phyloP scores from a whole-genome alignment of 148 eudicot species.

The Spergularia marina region DNA sequence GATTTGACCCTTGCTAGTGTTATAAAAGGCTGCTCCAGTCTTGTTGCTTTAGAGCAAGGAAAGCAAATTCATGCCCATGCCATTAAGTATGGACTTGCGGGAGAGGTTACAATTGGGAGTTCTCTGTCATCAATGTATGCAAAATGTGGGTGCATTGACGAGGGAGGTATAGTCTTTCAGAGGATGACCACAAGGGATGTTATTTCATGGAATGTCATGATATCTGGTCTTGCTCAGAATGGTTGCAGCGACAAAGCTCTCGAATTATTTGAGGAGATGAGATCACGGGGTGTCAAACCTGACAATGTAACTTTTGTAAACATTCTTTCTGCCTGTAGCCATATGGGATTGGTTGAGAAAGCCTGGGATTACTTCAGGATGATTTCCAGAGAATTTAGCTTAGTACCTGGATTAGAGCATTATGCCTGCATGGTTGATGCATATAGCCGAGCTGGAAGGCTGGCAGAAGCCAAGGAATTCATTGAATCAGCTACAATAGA shows the following conservation, averaged over 20 bases:
- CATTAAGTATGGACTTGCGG: constrained; percentile 49
- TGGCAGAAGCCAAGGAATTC: constrained; percentile 53
- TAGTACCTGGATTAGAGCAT: constrained; percentile 51
- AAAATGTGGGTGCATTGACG: constrained; percentile 56
- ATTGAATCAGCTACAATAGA: constrained; percentile 45
- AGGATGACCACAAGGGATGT: constrained; percentile 47
- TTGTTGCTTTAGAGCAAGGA: constrained; percentile 65
- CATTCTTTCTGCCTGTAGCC: constrained; percentile 61
- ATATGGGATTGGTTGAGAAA: constrained; percentile 56
- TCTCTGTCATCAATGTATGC: constrained; percentile 64
- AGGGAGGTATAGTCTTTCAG: constrained; percentile 43
- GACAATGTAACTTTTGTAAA: constrained; percentile 62
- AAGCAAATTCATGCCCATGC: constrained; percentile 61
- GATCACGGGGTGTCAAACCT: constrained; percentile 40
- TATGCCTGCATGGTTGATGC: constrained; percentile 68
- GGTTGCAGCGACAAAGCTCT: constrained; percentile 50
- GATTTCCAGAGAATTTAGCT: constrained; percentile 39
- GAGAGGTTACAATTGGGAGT: constrained; percentile 47
- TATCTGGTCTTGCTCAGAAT: constrained; percentile 64
- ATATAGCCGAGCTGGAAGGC: constrained; percentile 58
- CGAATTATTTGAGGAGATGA: constrained; percentile 57
- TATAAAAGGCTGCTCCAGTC: constrained; percentile 57
- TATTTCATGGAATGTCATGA: constrained; percentile 64
- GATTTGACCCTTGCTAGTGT: constrained; percentile 53
- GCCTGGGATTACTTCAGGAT: constrained; percentile 44